These are phyloP conservation scores for Pythium volutum DNA, from an alignment of 352 stramenopile genomes.

Conservation along the genomic window DNA sequence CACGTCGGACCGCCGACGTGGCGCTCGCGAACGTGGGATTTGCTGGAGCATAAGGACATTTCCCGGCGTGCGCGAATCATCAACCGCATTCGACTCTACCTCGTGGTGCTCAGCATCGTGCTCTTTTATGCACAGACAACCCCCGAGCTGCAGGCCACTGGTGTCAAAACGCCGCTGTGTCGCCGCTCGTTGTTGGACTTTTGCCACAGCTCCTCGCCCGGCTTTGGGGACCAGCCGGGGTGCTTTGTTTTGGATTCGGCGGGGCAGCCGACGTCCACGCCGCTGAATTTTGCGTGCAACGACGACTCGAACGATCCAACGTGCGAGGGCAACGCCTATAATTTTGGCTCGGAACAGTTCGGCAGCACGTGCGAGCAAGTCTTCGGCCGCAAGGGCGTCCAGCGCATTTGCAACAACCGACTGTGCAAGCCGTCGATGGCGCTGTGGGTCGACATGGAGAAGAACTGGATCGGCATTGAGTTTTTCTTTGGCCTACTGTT, in stretches of 20 bases:
- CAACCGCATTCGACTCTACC: slow-evolving; percentile 32
- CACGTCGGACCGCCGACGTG: slow-evolving; percentile 30
- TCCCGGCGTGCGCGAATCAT: slow-evolving; percentile 22
- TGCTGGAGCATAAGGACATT: slow-evolving; percentile 42
- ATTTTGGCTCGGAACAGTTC: slow-evolving; percentile 51
- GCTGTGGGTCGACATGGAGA: slow-evolving; percentile 54
- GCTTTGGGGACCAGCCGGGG: slow-evolving; percentile 30
- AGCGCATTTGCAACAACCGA: slow-evolving; percentile 32
- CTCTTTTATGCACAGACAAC: slow-evolving; percentile 60
- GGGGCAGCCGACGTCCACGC: slow-evolving; percentile 20
- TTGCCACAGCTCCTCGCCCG: slow-evolving; percentile 19
- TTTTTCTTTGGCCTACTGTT: slow-evolving; percentile 64
- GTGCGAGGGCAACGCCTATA: slow-evolving; percentile 50
- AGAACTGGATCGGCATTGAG: slow-evolving; percentile 77
- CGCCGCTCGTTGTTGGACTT: slow-evolving; percentile 38
- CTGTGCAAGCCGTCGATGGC: slow-evolving; percentile 37
- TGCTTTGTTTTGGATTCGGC: slow-evolving; percentile 50
- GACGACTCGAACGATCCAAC: slow-evolving; percentile 1
- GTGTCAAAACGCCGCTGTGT: slow-evolving; percentile 36
- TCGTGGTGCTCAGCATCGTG: slow-evolving; percentile 41
- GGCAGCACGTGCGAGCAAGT: slow-evolving; percentile 28
- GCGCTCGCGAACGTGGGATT: slow-evolving; percentile 37
- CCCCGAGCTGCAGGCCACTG: slow-evolving; percentile 46
- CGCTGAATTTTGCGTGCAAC: slow-evolving; percentile 46
- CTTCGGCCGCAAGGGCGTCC: slow-evolving; percentile 31